phyloP scores from a whole-genome alignment of 2,329 filamentous ascomycete genomes.

The Fusarium illudens region DNA sequence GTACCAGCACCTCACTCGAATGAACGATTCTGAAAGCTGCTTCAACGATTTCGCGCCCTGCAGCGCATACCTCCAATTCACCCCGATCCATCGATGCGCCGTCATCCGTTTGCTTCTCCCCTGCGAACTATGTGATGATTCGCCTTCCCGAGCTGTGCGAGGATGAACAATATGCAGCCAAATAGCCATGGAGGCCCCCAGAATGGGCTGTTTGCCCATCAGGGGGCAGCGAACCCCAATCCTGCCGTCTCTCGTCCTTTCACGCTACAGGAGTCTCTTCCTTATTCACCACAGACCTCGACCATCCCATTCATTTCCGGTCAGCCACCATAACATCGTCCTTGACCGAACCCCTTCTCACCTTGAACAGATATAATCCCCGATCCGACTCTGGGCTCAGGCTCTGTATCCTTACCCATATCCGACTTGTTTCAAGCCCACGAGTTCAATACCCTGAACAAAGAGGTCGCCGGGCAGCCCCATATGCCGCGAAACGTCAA shows the following conservation, averaged over 20 bases:
- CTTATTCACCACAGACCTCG: constrained; percentile 84
- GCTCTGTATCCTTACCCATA: constrained; percentile 61
- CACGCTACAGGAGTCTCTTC: constrained; percentile 77
- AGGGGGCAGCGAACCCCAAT: constrained; percentile 35
- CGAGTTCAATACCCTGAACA: constrained; percentile 74
- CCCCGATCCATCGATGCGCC: constrained; percentile 40
- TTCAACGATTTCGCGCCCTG: constrained; percentile 7
- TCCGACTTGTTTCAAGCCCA: constrained; percentile 60
- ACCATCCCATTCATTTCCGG: constrained; percentile 81
- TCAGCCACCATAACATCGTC: constrained; percentile 49
- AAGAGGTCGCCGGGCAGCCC: constrained; percentile 68
- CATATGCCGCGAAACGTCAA: constrained; percentile 72
- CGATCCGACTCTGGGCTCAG: constrained; percentile 68
- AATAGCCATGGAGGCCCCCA: constrained; percentile 44
- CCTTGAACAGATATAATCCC: constrained; percentile 68
- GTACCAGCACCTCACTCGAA: not conserved
- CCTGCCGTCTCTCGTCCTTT: constrained; percentile 57
- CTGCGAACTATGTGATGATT: constrained; percentile 45
- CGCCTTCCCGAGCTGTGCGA: constrained; percentile 41
- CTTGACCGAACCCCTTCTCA: constrained; percentile 22
- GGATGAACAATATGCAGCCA: constrained; percentile 45
- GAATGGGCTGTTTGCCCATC: constrained; percentile 47
- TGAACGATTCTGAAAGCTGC: not conserved
- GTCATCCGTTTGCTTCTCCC: constrained; percentile 40
- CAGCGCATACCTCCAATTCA: constrained; percentile 16